Conservation (phyloP, 1,284 basidiomycete species). For the Cystobasidium pallidum region DNA sequence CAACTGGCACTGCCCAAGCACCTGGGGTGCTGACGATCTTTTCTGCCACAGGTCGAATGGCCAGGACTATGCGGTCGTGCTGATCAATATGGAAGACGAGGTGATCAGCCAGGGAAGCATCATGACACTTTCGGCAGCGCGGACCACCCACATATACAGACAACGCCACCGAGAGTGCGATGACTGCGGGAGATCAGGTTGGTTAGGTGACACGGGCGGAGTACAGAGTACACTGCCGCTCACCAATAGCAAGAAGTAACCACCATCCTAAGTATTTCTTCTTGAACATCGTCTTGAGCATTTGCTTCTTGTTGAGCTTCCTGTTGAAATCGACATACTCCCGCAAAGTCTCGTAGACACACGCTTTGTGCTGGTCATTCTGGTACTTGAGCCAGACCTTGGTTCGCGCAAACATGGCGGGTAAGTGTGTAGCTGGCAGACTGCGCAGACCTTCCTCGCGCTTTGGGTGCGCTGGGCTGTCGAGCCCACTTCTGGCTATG, state of each 20-base stretch:
- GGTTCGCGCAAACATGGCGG: slow-evolving; percentile 43
- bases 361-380: slow-evolving; percentile 39
- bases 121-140: neutral
- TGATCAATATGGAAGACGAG: neutral
- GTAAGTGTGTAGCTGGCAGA: neutral
- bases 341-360: slow-evolving; percentile 28
- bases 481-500: neutral
- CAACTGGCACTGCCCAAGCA: slow-evolving; percentile 32
- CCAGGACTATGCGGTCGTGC: slow-evolving; percentile 31
- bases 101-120: neutral
- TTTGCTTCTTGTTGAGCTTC: slow-evolving; percentile 36
- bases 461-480: neutral
- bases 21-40: slow-evolving; percentile 24
- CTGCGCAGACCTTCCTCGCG: slow-evolving; percentile 29
- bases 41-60: slow-evolving; percentile 26
- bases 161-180: slow-evolving; percentile 33
- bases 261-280: slow-evolving; percentile 27
- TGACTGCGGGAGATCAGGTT: slow-evolving; percentile 19
- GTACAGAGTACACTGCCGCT: neutral
- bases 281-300: slow-evolving; percentile 28
- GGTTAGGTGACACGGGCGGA: neutral
- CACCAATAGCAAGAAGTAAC: slow-evolving; percentile 30
- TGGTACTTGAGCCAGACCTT: slow-evolving; percentile 47
- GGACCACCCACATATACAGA: slow-evolving; percentile 21
- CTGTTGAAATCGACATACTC: slow-evolving; percentile 26